Evolutionary conservation across 2,329 filamentous ascomycete genomes (phyloP), one percentile per base, ranked within the genome.

Genomic region (Exophiala sideris): DNA sequence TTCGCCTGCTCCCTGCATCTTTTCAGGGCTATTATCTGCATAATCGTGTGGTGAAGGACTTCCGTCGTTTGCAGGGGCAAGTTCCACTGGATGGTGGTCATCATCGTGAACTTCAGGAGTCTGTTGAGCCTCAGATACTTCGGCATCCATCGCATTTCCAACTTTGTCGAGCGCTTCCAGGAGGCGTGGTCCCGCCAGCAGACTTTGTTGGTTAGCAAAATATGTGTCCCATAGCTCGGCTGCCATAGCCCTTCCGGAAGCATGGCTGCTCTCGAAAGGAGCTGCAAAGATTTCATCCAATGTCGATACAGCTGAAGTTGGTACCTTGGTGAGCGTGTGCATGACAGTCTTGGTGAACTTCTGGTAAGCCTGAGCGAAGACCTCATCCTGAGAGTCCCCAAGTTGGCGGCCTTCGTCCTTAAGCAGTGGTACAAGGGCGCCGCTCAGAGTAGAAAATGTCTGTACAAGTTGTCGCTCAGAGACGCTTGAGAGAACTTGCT

Each of bases 191-290:
- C 90, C 87, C 68, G 89, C 92, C 20, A 81, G 71, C 1, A 90
- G 65, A 4, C 73, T 71, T 3, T 81, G 74, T 36, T 81, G 77
- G 12, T 79, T 72, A 16, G 84, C 84, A 64, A 89, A 90, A 0
- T 85, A 79, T 0, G 71, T 67, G 61, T 91, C 91, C 90, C 90
- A 96, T 57, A 80, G 76, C 12, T 70, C 65, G 21, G 85, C 75
- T 1, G 82, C 79, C 2, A 66, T 66, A 42, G 80, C 80, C 9
- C 77, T 75, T 8, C 80, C 74, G 3, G 67, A 69, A 44, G 71
- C 74, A 58, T 80, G 76, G 5, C 73, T 73, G 41, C 80, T 84
- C 18, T 73, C 66, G 24, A 86, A 75, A 1, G 79, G 79, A 45
- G 80, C 73, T 29, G 75, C 70, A 8, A 85, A 67, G 5, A 85